Percentiles rank a stretch among this genome's conserved stretches.
phyloP scores from a whole-genome alignment of 768 basidiomycete genomes.

The Suillus sp. region DNA sequence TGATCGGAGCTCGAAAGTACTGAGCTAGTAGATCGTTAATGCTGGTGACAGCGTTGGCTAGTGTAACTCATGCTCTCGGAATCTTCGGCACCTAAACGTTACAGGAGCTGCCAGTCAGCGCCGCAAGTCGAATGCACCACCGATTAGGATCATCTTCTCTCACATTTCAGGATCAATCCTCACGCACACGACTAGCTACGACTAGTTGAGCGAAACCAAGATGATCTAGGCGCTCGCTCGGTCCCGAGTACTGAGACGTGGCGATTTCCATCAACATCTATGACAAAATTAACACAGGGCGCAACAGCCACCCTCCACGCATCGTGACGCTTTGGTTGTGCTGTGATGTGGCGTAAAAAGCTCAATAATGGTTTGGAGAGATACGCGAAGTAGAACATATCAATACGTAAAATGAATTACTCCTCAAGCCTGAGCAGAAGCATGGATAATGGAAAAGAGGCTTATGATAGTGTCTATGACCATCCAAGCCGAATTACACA shows the following conservation, averaged over 20 bases:
- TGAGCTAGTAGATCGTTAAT: not conserved
- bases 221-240: not conserved
- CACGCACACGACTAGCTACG: not conserved
- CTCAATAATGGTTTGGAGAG: conserved; percentile 10
- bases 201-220: not conserved
- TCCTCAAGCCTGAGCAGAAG: conserved; percentile 8
- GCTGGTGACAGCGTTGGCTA: not conserved
- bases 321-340: not conserved
- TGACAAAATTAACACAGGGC: not conserved
- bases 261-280: not conserved
- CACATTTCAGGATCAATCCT: not conserved
- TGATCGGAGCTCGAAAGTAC: not conserved
- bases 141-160: not conserved
- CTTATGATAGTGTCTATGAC: conserved; percentile 14
- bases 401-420: conserved; percentile 10
- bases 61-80: not conserved
- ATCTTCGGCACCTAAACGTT: not conserved
- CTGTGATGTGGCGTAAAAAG: not conserved
- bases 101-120: not conserved
- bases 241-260: conserved; percentile 3
- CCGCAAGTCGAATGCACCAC: not conserved
- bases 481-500: conserved; percentile 11
- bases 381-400: conserved; percentile 15
- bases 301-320: not conserved
- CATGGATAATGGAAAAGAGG: conserved; percentile 6